Percentiles rank a stretch among this genome's conserved stretches.
Conservation (phyloP, 352 stramenopile genomes). For the Pythium dissotocum region DNA sequence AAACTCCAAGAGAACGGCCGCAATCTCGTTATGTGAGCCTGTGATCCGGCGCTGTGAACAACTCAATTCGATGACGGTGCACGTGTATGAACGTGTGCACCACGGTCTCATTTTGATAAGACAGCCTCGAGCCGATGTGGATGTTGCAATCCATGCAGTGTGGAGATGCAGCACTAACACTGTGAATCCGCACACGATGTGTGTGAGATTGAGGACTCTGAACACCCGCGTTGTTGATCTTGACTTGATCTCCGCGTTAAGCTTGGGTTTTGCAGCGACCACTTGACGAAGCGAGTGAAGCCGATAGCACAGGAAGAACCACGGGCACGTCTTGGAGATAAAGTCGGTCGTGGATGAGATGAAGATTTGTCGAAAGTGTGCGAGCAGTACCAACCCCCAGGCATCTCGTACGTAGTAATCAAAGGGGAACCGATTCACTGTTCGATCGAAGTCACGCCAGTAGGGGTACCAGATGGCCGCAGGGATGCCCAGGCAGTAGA, state of each 20-base stretch:
- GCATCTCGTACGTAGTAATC: constrained; percentile 6
- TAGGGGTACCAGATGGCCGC: constrained; percentile 10
- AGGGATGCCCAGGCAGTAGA: constrained; percentile 23
- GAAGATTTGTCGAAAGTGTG: constrained; percentile 19
- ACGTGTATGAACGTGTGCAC: constrained; percentile 6
- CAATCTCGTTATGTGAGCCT: constrained; percentile 6
- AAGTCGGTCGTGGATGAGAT: constrained; percentile 22
- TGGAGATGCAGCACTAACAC: constrained; percentile 10
- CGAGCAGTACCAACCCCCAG: constrained; percentile 4
- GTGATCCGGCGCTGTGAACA: constrained; percentile 18
- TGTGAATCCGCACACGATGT: constrained; percentile 6
- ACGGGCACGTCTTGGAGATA: constrained; percentile 18
- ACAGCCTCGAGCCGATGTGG: constrained; percentile 1
- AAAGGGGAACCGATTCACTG: constrained; percentile 1
- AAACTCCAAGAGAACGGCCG: neutral
- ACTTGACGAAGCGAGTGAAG: constrained; percentile 6
- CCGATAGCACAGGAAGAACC: constrained; percentile 8
- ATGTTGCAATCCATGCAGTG: neutral
- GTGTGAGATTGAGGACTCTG: neutral
- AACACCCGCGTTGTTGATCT: neutral
- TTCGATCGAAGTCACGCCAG: neutral
- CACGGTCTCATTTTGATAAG: constrained; percentile 18
- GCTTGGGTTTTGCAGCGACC: neutral
- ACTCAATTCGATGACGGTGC: constrained; percentile 20
- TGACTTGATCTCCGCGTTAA: neutral